Base-by-base conservation (phyloP, 768 basidiomycete species). In the Rhodosporidiobolus odoratus region DNA sequence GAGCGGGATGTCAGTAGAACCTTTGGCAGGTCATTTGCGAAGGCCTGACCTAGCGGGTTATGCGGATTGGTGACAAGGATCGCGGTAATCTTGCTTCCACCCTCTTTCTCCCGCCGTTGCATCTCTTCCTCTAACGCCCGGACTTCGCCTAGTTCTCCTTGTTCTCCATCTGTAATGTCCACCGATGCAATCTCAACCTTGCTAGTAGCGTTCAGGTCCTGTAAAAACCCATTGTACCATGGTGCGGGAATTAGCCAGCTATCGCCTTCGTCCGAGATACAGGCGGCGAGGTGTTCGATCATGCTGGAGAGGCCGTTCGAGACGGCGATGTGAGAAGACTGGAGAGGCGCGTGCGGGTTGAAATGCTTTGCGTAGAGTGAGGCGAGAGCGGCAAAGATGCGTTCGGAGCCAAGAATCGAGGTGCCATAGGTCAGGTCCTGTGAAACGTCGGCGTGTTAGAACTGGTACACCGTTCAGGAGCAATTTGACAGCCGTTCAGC, bases 351-450 rank as follows among this genome's bases (percentile, higher is more conserved):
- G 59, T 37, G 43, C 25, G 71, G 71, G 12, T 47, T 6, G 32
- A 68, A 72, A 47, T 61, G 52, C 6, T 54, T 30, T 9, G 43
- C 3, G 52, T 57, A 65, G 45, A 57, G n/a, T 19, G 25, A 5
- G 19, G 58, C 35, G 37, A 72, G 59, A 17, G 62, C 43, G 17
- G 16, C 5, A 40, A 65, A 52, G 58, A 72, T 43, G 53, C 71
- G 66, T 19, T 56, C 38, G 19, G 66, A 68, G 4, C 66, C 66
- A 23, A 59, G 21, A 37, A 68, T 57, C n/a, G 32, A 50, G 2
- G 7, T 45, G 12, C 71, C 71, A 47, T 72, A 72, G 30, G 71
- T 72, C 7, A 72, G 30, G 54, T 72, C 71, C 52, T 60, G 45
- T 4, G 12, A 23, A 38, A 30, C 32, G 37, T 58, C 56, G 4